Evolutionary conservation across 1,284 basidiomycete species (phyloP).

Genomic region (Sanghuangporus baumii): DNA sequence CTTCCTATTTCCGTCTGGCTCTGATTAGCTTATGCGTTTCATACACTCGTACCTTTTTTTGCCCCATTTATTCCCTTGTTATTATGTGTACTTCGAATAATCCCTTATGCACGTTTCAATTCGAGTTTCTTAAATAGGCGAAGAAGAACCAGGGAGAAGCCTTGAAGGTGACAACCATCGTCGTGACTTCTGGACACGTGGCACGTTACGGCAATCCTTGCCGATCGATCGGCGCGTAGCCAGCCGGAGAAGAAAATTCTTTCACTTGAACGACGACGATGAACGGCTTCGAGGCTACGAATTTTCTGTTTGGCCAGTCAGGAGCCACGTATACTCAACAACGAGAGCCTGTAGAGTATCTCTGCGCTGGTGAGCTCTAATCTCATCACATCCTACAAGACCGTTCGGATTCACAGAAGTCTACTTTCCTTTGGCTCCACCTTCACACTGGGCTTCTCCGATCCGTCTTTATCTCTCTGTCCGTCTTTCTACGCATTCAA

Average conservation of each 20-base stretch:
- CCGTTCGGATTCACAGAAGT: slow-evolving; percentile 8
- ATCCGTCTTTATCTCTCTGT: background rate
- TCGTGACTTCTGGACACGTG: background rate
- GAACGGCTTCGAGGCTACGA: background rate
- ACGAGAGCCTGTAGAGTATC: slow-evolving; percentile 37
- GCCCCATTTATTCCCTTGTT: background rate
- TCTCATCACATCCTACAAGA: background rate
- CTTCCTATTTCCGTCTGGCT: background rate
- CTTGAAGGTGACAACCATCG: background rate
- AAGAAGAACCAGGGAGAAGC: background rate
- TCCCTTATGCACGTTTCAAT: background rate
- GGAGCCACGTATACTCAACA: background rate
- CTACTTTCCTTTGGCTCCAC: background rate
- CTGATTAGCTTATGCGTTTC: background rate
- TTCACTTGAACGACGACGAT: background rate
- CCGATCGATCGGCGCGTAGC: background rate
- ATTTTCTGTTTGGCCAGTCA: background rate
- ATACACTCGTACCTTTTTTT: background rate
- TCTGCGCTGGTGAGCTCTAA: slow-evolving; percentile 42
- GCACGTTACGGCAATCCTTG: background rate
- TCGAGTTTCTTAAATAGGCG: background rate
- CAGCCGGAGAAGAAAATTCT: background rate
- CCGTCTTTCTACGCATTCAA: background rate
- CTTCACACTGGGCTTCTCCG: background rate
- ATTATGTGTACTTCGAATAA: background rate